Base-by-base conservation (phyloP, 1,139 yeast species). In the Eremothecium cymbalariae region DNA sequence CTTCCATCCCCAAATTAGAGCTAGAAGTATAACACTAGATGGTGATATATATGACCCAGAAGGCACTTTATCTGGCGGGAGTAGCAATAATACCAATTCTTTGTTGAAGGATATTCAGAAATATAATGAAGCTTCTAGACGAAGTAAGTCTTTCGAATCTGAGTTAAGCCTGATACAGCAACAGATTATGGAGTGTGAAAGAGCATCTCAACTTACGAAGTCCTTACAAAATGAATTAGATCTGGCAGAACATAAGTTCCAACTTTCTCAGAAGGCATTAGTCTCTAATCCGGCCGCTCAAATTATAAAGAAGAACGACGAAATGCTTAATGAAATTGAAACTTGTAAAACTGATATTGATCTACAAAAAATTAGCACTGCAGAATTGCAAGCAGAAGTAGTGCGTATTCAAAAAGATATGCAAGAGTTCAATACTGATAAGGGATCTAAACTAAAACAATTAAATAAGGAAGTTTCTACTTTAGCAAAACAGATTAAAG, bases 11-110 rank as follows among this genome's bases (percentile, higher is more conserved):
- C 68, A 74, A 39, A 76, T 90, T 9, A 70, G 84, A 44, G 68
- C 88, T 1, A 75, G 90, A 50, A 80, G 95, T n/a, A 88, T 93
- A 9, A 93, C 99, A 0, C 57, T 83, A 26, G 93, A 88, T 35
- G 99, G 98, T 32, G 98, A 90, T 59, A 72, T 80, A 8, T 93
- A 88, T 60, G 98, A 93, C 54, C 98, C 98, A 0, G 86, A 81
- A 47, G 99, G 99, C 9, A 85, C 94, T 15, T 64, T 93, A 25
- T 83, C 96, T 1, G 99, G 99, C 35, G 98, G 98, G n/a, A 78
- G 94, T 15, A 70, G 90, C 45, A 74, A 68, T 44, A 59, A 50
- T 31, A 68, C 74, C 9, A 67, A 72, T 4, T 72, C 86, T 0
- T 59, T 81, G 4, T 64, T 90, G 39, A 59, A 75, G 6, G 73